These are phyloP conservation scores for Obelidium mucronatum DNA, from an alignment of 192 early-diverging fungal species.

Conservation along the genomic window DNA sequence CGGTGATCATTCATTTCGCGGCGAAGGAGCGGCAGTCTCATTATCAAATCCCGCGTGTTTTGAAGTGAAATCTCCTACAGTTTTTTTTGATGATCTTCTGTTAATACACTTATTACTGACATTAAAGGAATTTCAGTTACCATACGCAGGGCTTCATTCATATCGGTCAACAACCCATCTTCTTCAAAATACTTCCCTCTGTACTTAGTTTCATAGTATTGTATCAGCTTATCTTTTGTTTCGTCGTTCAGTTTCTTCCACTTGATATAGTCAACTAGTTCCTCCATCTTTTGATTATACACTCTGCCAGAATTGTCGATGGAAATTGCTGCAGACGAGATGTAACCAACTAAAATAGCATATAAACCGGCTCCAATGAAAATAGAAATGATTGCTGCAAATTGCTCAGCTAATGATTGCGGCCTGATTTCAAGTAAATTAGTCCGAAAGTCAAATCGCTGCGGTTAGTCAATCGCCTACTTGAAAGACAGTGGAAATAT, in stretches of 20 bases:
- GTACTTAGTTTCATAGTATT: conserved; percentile 43
- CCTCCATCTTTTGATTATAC: conserved; percentile 41
- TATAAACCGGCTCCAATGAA: background rate
- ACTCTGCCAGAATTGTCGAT: conserved; percentile 27
- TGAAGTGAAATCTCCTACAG: conserved; percentile 44
- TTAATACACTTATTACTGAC: background rate
- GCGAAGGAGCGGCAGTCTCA: conserved; percentile 40
- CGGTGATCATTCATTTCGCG: conserved; percentile 36
- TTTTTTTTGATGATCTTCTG: background rate
- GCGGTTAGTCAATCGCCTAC: background rate
- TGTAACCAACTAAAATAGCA: conserved; percentile 25
- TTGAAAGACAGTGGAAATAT: conserved; percentile 26
- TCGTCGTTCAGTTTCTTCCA: conserved; percentile 28
- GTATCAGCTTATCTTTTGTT: conserved; percentile 22
- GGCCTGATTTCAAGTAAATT: background rate
- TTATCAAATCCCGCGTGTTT: conserved; percentile 34
- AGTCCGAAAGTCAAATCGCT: background rate
- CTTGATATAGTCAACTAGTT: conserved; percentile 42
- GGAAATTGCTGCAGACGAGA: conserved; percentile 29
- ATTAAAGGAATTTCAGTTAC: conserved; percentile 7
- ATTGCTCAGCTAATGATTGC: background rate
- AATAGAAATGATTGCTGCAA: background rate
- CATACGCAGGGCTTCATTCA: conserved; percentile 35
- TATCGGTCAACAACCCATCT: conserved; percentile 21
- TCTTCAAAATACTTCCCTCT: conserved; percentile 47